Base-by-base conservation (phyloP, 441 rosid species). In the Arabidopsis hybrid region DNA sequence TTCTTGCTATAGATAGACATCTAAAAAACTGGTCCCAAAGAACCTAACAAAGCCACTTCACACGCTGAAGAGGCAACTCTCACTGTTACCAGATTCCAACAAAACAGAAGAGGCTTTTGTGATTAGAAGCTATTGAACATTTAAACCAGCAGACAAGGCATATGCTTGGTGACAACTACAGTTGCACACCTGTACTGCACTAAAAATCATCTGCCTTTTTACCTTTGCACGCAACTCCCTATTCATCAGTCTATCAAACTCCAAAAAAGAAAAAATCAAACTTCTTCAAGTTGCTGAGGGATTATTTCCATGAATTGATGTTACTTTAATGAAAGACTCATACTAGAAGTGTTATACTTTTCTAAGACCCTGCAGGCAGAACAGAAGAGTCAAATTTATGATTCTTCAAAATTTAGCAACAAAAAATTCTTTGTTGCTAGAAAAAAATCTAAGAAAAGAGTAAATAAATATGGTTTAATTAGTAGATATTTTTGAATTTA, bases 201-300 rank as follows among this genome's bases (percentile, higher is more conserved):
- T 76, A 9, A 8, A 34, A 56, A 3, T 58, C 59, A 32, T 65
- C 42, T 42, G 21, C 72, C 61, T 64, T 77, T 77, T 43, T 67
- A 71, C 3, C 50, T 71, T 59, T 71, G 63, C 80, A 77, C 80
- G 80, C 80, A 77, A 77, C 76, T 71, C 71, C 46, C 49, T 75
- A 14, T 60, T 60, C 52, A 70, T 58, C 47, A 12, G 17, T 38
- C 58, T 56, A 60, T 61, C 69, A 76, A 76, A 47, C 11, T 56
- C 39, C 32, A 5, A 9, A 9, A 3, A 53, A 1, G 9, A 8
- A 51, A 51, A 60, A 61, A 29, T 39, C 65, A 40, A 56, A 49
- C 18, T 64, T 70, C 40, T 50, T 63, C 66, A 56, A 76, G 46
- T 75, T 69, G 59, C 53, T 56, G 7, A 62, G 34, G 18, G 60